Base-by-base conservation (phyloP, 768 basidiomycete genomes). In the Suillus bovinus region DNA sequence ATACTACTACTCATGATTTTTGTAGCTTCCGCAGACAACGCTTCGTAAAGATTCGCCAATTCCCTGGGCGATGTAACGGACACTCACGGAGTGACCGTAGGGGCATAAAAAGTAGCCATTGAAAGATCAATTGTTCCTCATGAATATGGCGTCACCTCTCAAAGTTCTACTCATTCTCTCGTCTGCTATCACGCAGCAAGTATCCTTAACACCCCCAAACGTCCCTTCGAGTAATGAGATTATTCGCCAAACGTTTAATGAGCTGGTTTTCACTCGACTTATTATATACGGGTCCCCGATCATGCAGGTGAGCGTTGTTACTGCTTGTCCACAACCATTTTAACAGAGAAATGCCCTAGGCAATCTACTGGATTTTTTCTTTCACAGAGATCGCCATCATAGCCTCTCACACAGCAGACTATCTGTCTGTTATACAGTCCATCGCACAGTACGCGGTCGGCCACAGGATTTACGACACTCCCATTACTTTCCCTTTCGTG, bases 191-290 rank as follows among this genome's bases (percentile, higher is more conserved):
- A 78, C 75, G 17, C 61, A 81, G 5, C 79, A 80, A 17, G 67
- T 75, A 20, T 74, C 80, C 20, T 69, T 75, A 7, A 83, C 83
- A 1, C 78, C 83, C 61, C 82, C 82, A 17, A 70, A 79, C 42
- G 76, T 79, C n/a, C 79, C 81, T 7, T 77, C 80, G 4, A 58
- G 66, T 10, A 63, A 67, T 49, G 72, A 73, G 34, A 78, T 81
- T 58, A 68, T 63, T 11, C 10, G 16, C 13, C 29, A n/a, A 20
- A 24, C 59, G 3, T 27, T 34, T n/a, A 49, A 60, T 38, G 59
- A 60, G 46, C 14, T n/a, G 31, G 8, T 60, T 31, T 4, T 60
- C 33, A 52, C 13, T n/a, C 33, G 1, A 5, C 7, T 16, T 5
- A 22, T 17, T 14, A 10, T 5, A 6, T 27, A 47, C 2, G n/a